phyloP scores from a whole-genome alignment of 2,329 filamentous ascomycete genomes.

The Diaporthe citri region DNA sequence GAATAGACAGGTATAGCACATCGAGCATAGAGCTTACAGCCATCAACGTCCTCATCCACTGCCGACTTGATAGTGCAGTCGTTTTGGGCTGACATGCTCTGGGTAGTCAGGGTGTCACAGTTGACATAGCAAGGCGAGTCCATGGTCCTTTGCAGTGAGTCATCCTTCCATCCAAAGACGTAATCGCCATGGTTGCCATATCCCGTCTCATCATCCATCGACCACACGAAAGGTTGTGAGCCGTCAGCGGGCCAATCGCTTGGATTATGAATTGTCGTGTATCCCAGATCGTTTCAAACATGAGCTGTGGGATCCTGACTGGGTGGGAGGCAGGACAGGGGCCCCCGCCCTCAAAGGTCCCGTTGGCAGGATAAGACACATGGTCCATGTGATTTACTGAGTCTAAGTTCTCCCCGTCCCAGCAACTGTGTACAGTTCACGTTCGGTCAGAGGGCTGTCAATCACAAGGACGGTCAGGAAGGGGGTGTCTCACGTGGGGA shows the following conservation, averaged over 20 bases:
- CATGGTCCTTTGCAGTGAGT: constrained; percentile 53
- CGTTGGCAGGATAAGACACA: constrained; percentile 46
- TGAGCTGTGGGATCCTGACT: constrained; percentile 52
- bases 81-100: constrained; percentile 50
- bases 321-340: constrained; percentile 48
- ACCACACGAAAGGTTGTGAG: constrained; percentile 50
- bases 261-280: constrained; percentile 51
- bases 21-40: constrained; percentile 43
- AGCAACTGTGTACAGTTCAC: constrained; percentile 38
- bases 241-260: constrained; percentile 51
- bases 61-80: constrained; percentile 47
- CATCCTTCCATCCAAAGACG: constrained; percentile 56
- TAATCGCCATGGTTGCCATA: constrained; percentile 56
- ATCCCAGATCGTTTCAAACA: constrained; percentile 58
- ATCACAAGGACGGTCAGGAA: neutral
- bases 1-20: too few species aligned
- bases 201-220: constrained; percentile 49
- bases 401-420: constrained; percentile 49
- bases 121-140: constrained; percentile 49
- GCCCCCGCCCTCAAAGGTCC: constrained; percentile 36
- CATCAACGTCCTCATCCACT: constrained; percentile 49
- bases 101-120: constrained; percentile 48
- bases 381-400: constrained; percentile 48
- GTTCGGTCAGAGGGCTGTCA: neutral
- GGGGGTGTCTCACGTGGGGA: constrained; percentile 45